A percentile compares a stretch with the other conserved stretches of the same genome.
phyloP scores from a whole-genome alignment of 169 alveolate genomes.

The Plasmodium inui region DNA sequence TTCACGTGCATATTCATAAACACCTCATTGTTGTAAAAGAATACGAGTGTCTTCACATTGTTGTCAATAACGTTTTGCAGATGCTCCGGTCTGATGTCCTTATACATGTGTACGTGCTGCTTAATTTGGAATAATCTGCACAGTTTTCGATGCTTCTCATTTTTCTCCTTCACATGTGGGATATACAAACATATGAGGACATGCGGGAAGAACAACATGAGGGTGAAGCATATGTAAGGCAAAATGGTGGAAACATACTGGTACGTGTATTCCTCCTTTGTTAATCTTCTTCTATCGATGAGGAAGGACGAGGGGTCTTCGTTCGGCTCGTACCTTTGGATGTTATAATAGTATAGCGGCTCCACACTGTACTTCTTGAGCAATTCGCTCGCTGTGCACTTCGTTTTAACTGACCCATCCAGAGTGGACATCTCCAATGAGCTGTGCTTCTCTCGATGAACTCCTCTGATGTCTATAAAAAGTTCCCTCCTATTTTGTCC shows the following conservation, averaged over 20 bases:
- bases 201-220: conserved; percentile 65
- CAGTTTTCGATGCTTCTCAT: conserved; percentile 25
- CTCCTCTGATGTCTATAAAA: conserved; percentile 28
- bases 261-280: conserved; percentile 46
- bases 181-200: conserved; percentile 52
- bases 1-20: conserved; percentile 51
- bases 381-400: background rate
- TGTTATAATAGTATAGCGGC: conserved; percentile 24
- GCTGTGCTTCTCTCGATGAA: background rate
- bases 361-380: conserved; percentile 15
- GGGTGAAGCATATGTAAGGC: conserved; percentile 67
- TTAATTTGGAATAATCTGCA: conserved; percentile 45
- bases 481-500: conserved; percentile 31
- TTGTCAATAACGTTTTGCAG: conserved; percentile 30
- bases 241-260: conserved; percentile 53
- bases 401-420: background rate
- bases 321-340: conserved; percentile 58
- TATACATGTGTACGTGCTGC: conserved; percentile 41
- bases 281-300: conserved; percentile 53
- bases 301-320: conserved; percentile 62
- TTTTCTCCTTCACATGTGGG: conserved; percentile 56
- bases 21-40: conserved; percentile 32
- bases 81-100: conserved; percentile 57
- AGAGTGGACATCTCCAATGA: background rate
- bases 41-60: conserved; percentile 33